Evolutionary conservation across 73 alveolate species (phyloP).

Genomic region (Uronychia setigera): DNA sequence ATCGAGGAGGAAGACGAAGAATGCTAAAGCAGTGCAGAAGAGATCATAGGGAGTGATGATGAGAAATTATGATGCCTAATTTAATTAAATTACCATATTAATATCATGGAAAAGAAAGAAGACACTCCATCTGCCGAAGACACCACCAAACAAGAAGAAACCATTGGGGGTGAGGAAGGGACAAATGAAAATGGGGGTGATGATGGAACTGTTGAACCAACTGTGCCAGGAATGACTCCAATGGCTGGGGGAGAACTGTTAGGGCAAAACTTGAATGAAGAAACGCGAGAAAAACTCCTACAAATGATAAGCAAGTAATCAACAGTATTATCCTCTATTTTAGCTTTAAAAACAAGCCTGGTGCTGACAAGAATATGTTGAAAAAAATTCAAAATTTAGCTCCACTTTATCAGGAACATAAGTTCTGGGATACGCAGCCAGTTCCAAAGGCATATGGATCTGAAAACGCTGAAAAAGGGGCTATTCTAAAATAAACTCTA

Average conservation of each 20-base stretch:
- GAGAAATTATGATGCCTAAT: not conserved
- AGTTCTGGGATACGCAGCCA: slow-evolving; percentile 96
- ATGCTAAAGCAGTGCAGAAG: not conserved
- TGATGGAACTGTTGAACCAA: too few species aligned
- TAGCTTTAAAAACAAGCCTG: not conserved
- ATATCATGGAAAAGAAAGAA: not conserved
- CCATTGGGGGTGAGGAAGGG: not conserved
- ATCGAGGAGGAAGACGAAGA: not conserved
- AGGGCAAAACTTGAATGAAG: not conserved
- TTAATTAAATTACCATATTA: not conserved
- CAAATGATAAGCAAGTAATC: not conserved
- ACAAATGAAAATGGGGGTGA: not conserved
- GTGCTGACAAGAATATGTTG: slow-evolving; percentile 4
- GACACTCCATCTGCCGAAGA: too few species aligned
- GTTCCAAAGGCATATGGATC: slow-evolving; percentile 79
- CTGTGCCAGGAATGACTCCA: too few species aligned
- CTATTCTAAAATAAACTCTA: slow-evolving; percentile 74
- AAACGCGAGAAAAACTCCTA: not conserved
- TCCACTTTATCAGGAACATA: slow-evolving; percentile 77
- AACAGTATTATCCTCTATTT: not conserved
- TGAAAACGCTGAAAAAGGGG: slow-evolving; percentile 66
- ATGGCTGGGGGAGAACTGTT: not conserved
- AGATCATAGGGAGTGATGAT: not conserved
- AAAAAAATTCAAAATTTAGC: slow-evolving; percentile 30
- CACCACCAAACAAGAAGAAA: not conserved